Base-by-base conservation (phyloP, 2,329 filamentous ascomycete species). In the Exutisphaerella laricina region DNA sequence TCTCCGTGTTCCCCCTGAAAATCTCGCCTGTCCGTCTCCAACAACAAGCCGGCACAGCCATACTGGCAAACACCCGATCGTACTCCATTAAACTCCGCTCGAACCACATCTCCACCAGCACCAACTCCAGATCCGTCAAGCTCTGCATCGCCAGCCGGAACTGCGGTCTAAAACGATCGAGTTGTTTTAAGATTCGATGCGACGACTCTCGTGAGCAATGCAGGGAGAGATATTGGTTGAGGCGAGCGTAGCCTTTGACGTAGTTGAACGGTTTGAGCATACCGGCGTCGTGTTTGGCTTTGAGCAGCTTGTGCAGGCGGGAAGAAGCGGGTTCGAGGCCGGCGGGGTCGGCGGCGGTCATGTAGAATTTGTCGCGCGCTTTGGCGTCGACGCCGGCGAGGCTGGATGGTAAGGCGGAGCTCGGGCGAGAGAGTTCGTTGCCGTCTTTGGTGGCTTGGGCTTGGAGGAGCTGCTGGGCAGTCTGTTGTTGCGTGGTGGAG, bases 61-160 rank as follows among this genome's bases (percentile, higher is more conserved):
- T 98, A 64, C 88, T 94, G 2, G 92, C 92, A 70, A 98, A 98
- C 1, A 98, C 89, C 22, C 92, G 87, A 60, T 98, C 92, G 58
- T 97, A 97, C 62, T 97, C 92, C 85, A 97, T 92, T 55, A 98
- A 70, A 51, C 86, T 92, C 58, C 85, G 81, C 66, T 98, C 92
- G 61, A 98, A 97, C 90, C 92, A 97, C 88, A 97, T 96, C 68
- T 98, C 92, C 8, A 97, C 90, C 46, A 89, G 80, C 20, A 97
- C 83, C 18, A 98, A 78, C 66, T 98, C 88, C 63, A 96, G 85
- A 66, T 98, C 92, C 2, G 87, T 96, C 60, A 97, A 72, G 23
- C 77, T 82, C 53, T 97, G 88, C 63, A 94, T 90, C 68, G 94
- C 88, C 66, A 97, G 90, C 49, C 92, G 79, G 60, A 98, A 98